Conservation (phyloP, 805 yeast species). For the Cyberlindnera amylophila region DNA sequence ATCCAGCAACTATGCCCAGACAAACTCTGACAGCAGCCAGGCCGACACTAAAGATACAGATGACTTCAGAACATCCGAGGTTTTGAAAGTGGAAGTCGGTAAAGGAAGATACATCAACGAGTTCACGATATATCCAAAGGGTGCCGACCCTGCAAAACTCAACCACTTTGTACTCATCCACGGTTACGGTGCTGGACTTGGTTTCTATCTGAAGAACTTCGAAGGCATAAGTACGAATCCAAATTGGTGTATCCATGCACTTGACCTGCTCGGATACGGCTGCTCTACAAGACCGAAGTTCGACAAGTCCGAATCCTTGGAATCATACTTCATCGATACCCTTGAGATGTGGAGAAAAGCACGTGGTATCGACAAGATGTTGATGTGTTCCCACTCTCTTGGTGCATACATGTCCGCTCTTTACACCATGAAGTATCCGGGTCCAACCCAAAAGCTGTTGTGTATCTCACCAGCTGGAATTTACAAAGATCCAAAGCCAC, state of each 20-base stretch:
- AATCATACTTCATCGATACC: conserved; percentile 46
- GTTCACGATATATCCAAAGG: conserved; percentile 54
- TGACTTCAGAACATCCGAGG: conserved; percentile 25
- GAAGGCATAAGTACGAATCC: conserved; percentile 41
- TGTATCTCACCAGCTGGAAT: conserved; percentile 92
- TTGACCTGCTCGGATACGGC: conserved; percentile 90
- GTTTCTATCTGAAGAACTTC: conserved; percentile 75
- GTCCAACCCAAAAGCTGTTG: conserved; percentile 61
- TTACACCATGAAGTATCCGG: conserved; percentile 60
- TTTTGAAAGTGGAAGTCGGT: conserved; percentile 37
- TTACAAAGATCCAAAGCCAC: conserved; percentile 40
- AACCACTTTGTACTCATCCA: conserved; percentile 73
- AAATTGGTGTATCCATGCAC: conserved; percentile 75
- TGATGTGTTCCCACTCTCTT: conserved; percentile 82
- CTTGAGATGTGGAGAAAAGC: conserved; percentile 57
- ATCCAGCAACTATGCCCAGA: conserved; percentile 4
- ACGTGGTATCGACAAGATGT: conserved; percentile 45
- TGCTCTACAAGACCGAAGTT: conserved; percentile 79
- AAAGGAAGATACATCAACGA: conserved; percentile 70
- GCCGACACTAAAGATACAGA: conserved; percentile 9
- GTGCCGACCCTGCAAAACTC: conserved; percentile 27
- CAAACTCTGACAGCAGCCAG: conserved; percentile 25
- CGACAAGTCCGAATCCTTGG: conserved; percentile 29
- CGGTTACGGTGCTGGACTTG: conserved; percentile 95
- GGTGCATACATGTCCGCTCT: conserved; percentile 81